Evolutionary conservation across 2,329 filamentous ascomycete genomes (phyloP), one percentile per base, ranked within the genome.

Genomic region (Scedosporium apiospermum): DNA sequence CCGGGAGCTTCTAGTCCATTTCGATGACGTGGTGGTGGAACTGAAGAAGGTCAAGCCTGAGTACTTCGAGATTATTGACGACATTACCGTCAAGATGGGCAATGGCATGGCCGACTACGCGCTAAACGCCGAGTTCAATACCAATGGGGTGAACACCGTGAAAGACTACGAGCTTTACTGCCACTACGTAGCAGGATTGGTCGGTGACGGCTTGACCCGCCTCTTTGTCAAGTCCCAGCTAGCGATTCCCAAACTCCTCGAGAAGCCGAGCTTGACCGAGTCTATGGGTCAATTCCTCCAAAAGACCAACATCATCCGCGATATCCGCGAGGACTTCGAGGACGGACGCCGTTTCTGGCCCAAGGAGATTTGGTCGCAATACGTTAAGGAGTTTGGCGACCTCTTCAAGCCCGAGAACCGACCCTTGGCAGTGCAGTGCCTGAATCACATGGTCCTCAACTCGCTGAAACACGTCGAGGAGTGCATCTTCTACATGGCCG

Each of bases 61-160:
- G 63, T 98, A 99, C 78, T 85, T 83, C 74, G 84, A 81, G 6
- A 93, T 98, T 71, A 95, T 99, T 76, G 88, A 88, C 76, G 93
- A 98, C 69, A 96, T 98, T 71, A 91, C 92, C 38, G 80, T 87
- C 71, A 90, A 91, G 77, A 99, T 99, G 95, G 93, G 93, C 66
- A 93, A 98, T 71, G 95, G 95, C 68, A 99, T 99, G 95, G 95
- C 95, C 30, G 93, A 99, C 76, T 99, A 96, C 73, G 90, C 85
- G 49, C 81, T 89, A 68, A 95, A 96, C 69, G 88, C 90, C 14
- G 90, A 95, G 69, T 83, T 89, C 75, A 91, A 92, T 69, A 79
- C 84, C 67, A 86, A 91, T 64, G 91, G 91, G 58, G 88, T 98
- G 64, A 82, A 91, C 71, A 93, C 90, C 0, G 78, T 96, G 68